phyloP scores from a whole-genome alignment of 768 basidiomycete species.

The Mycena olivaceomarginata region DNA sequence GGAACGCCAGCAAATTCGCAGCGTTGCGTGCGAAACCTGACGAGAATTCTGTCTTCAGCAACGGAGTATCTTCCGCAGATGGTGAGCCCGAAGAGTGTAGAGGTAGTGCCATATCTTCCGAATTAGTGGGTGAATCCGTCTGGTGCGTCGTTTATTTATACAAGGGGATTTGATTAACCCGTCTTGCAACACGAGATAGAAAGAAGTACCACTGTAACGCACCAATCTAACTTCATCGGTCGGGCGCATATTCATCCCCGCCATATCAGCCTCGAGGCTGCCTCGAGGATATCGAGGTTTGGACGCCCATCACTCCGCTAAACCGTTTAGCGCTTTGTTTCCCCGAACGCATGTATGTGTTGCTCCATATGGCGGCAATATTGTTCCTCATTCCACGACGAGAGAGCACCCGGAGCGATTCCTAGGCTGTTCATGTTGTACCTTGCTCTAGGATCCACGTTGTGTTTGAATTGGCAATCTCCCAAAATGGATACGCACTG shows the following conservation, averaged over 20 bases:
- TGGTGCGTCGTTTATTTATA: neutral
- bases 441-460: no score
- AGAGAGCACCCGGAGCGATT: no score
- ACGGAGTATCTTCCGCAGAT: no score
- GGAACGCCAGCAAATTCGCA: constrained; percentile 34
- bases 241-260: neutral
- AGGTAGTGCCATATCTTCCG: neutral
- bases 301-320: neutral
- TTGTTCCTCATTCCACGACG: no score
- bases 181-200: no score
- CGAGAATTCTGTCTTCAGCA: neutral
- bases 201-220: no score
- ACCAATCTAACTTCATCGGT: neutral
- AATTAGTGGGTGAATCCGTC: neutral
- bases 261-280: neutral
- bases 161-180: neutral
- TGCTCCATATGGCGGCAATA: no score
- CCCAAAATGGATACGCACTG: no score
- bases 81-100: neutral
- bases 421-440: no score
- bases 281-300: neutral
- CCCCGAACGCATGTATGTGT: no score
- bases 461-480: no score
- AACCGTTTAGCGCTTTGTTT: no score
- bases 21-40: neutral